Conservation (phyloP, 1,139 yeast genomes). For the Kurtzmaniella quercitrusa region DNA sequence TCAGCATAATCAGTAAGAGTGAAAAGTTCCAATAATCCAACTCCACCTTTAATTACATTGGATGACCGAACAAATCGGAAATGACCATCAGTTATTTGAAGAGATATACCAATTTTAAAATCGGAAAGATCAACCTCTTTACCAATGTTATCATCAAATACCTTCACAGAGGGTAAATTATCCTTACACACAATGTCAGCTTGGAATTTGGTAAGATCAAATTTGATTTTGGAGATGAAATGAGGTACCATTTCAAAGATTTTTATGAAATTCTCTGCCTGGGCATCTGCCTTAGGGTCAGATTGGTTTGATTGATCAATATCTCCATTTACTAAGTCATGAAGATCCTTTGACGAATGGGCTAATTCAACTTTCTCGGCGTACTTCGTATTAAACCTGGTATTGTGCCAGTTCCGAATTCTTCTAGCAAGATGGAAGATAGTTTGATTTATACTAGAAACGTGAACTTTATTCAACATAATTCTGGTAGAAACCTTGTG, state of each 20-base stretch:
- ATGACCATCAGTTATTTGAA: constrained; percentile 20
- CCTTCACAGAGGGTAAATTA: constrained; percentile 32
- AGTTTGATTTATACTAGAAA: constrained; percentile 36
- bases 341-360: neutral
- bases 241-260: constrained; percentile 31
- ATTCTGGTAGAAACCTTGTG: constrained; percentile 21
- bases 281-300: neutral
- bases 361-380: constrained; percentile 6
- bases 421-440: constrained; percentile 35
- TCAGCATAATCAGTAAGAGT: constrained; percentile 38
- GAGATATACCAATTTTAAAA: constrained; percentile 37
- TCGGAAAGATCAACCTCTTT: constrained; percentile 33
- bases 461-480: constrained; percentile 22
- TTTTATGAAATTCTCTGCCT: constrained; percentile 11
- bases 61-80: constrained; percentile 20
- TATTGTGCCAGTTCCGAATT: constrained; percentile 25
- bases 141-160: constrained; percentile 20
- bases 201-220: constrained; percentile 24
- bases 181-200: constrained; percentile 41
- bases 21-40: constrained; percentile 25
- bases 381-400: constrained; percentile 25
- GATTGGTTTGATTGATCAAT: neutral
- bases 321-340: neutral
- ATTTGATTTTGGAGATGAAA: constrained; percentile 22
- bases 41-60: constrained; percentile 17